Evolutionary conservation across 306 rosid genomes (phyloP).

Genomic region (Inga leiocalycina): DNA sequence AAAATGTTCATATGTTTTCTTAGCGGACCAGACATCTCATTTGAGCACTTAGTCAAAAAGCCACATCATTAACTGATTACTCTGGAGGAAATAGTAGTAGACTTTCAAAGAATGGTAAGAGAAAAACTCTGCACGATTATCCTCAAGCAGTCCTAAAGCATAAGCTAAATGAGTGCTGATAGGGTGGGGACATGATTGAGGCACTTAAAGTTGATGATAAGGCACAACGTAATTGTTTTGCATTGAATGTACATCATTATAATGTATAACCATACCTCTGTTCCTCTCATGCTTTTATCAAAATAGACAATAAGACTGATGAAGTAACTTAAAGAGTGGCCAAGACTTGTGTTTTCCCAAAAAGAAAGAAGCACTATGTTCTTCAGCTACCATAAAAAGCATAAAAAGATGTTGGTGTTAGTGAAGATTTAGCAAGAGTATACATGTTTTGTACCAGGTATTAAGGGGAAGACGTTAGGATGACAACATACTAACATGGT

Average conservation of each 20-base stretch:
- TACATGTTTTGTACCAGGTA: no score
- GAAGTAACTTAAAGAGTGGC: neutral
- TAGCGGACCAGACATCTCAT: constrained; percentile 21
- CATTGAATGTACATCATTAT: constrained; percentile 53
- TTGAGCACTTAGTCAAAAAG: constrained; percentile 37
- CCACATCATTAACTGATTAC: constrained; percentile 27
- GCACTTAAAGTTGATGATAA: no score
- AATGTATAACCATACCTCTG: constrained; percentile 72
- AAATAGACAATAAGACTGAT: constrained; percentile 19
- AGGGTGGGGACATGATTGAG: constrained; percentile 46
- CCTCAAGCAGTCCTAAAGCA: constrained; percentile 55
- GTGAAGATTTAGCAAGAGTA: no score
- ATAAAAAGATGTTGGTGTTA: no score
- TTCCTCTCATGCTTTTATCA: constrained; percentile 34
- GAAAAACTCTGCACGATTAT: constrained; percentile 49
- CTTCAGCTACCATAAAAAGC: no score
- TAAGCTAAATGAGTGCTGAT: constrained; percentile 62
- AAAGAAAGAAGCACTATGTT: no score
- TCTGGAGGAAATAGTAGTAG: constrained; percentile 9
- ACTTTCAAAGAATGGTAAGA: constrained; percentile 43
- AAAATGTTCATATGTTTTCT: neutral
- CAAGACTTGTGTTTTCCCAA: no score
- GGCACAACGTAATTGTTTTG: constrained; percentile 52
- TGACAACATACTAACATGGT: no score
- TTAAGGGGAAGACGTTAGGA: no score